phyloP scores from a whole-genome alignment of 371 early-diverging fungal species.

The Mucor plumbeus region DNA sequence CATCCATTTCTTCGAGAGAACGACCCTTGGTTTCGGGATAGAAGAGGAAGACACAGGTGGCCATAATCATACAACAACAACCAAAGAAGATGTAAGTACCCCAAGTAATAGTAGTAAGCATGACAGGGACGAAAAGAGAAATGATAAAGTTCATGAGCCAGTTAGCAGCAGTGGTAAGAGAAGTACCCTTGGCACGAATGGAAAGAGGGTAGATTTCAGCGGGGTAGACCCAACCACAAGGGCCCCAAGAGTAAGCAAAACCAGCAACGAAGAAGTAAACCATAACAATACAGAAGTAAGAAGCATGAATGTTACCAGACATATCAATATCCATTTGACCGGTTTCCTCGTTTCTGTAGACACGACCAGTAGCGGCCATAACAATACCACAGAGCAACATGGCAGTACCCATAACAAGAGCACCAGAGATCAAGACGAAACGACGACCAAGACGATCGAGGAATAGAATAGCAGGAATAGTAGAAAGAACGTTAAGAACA shows the following conservation, averaged over 20 bases:
- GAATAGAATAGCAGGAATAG: slow-evolving; percentile 76
- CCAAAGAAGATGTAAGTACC: slow-evolving; percentile 69
- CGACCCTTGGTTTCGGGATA: slow-evolving; percentile 65
- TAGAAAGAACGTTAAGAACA: slow-evolving; percentile 71
- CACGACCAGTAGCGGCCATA: slow-evolving; percentile 39
- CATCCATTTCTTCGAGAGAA: slow-evolving; percentile 66
- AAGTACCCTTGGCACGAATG: slow-evolving; percentile 56
- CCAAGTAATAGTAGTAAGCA: slow-evolving; percentile 52
- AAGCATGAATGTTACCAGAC: slow-evolving; percentile 42
- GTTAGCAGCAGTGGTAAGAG: slow-evolving; percentile 69
- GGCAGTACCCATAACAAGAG: slow-evolving; percentile 46
- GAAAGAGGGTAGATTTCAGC: slow-evolving; percentile 69
- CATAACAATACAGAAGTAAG: slow-evolving; percentile 57
- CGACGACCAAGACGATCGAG: slow-evolving; percentile 56
- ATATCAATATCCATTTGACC: slow-evolving; percentile 35
- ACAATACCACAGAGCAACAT: slow-evolving; percentile 56
- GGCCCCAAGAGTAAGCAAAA: slow-evolving; percentile 60
- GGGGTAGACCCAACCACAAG: slow-evolving; percentile 62
- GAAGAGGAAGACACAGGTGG: slow-evolving; percentile 47
- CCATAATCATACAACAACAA: slow-evolving; percentile 49
- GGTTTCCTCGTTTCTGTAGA: slow-evolving; percentile 9
- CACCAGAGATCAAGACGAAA: slow-evolving; percentile 49
- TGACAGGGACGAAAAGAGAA: slow-evolving; percentile 48
- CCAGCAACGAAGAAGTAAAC: slow-evolving; percentile 56
- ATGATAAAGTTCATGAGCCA: slow-evolving; percentile 65